phyloP scores from a whole-genome alignment of 2,329 filamentous ascomycete genomes.

The Furcasterigmium furcatum region DNA sequence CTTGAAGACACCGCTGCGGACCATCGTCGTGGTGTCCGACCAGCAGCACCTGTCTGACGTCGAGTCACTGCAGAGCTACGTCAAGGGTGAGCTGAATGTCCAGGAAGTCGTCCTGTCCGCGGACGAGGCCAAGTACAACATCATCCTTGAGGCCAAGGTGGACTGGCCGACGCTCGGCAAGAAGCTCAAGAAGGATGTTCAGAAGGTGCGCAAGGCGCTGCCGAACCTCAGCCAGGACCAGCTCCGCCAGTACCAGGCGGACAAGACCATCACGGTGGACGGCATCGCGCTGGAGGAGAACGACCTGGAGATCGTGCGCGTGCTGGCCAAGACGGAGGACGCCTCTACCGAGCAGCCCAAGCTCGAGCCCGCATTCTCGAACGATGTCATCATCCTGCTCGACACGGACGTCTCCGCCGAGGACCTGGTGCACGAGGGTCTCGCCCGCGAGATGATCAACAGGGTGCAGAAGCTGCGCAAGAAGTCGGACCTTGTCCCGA shows the following conservation, averaged over 20 bases:
- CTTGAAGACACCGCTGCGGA: slow-evolving; percentile 88
- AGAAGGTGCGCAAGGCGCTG: slow-evolving; percentile 86
- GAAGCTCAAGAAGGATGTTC: slow-evolving; percentile 94
- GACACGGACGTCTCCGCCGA: slow-evolving; percentile 80
- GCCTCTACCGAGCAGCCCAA: neutral
- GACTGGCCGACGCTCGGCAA: slow-evolving; percentile 95
- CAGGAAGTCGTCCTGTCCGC: slow-evolving; percentile 78
- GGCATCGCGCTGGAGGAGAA: slow-evolving; percentile 80
- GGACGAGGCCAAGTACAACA: slow-evolving; percentile 87
- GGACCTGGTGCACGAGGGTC: slow-evolving; percentile 73
- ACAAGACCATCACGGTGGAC: slow-evolving; percentile 76
- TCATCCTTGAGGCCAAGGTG: slow-evolving; percentile 84
- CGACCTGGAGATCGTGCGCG: slow-evolving; percentile 58
- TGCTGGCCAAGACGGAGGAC: slow-evolving; percentile 6
- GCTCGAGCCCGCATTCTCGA: slow-evolving; percentile 19
- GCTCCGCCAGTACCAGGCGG: slow-evolving; percentile 73
- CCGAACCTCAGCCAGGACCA: slow-evolving; percentile 75
- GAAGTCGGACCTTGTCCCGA: slow-evolving; percentile 85
- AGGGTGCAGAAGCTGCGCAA: slow-evolving; percentile 90
- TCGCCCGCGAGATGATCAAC: slow-evolving; percentile 90
- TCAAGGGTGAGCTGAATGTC: slow-evolving; percentile 89
- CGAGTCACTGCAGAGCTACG: slow-evolving; percentile 80
- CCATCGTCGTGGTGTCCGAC: slow-evolving; percentile 85
- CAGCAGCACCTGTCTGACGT: slow-evolving; percentile 83
- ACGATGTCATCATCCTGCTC: slow-evolving; percentile 88